Percentiles rank a stretch among this genome's conserved stretches.
Conservation (phyloP, 495 filamentous ascomycete species). For the Lasiosphaeria hispida region DNA sequence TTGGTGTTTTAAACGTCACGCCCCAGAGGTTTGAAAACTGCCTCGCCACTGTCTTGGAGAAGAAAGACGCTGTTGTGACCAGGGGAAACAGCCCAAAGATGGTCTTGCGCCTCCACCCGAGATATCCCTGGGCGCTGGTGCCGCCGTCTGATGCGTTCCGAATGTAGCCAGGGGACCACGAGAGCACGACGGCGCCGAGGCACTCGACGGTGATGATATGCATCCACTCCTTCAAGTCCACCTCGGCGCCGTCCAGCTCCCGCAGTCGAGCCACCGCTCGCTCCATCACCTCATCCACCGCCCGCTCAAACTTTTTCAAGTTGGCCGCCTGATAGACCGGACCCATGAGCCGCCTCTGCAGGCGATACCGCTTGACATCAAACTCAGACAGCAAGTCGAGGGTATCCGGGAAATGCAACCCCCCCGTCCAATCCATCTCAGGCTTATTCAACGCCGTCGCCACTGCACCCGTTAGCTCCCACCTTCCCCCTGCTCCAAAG, state of each 20-base stretch:
- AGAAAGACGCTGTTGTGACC: slow-evolving; percentile 16
- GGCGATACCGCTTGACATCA: slow-evolving; percentile 35
- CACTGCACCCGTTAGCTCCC: slow-evolving; percentile 16
- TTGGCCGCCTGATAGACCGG: slow-evolving; percentile 34
- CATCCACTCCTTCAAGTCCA: slow-evolving; percentile 43
- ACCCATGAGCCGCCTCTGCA: slow-evolving; percentile 41
- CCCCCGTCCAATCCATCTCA: slow-evolving; percentile 18
- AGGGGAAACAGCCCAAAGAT: slow-evolving; percentile 37
- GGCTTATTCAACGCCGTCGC: slow-evolving; percentile 30
- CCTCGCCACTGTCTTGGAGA: slow-evolving; percentile 20
- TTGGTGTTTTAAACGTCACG: slow-evolving; percentile 28
- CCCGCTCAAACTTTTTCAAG: slow-evolving; percentile 36
- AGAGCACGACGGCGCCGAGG: slow-evolving; percentile 37
- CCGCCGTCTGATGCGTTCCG: slow-evolving; percentile 33
- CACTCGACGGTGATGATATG: slow-evolving; percentile 44
- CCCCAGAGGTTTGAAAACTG: slow-evolving; percentile 28
- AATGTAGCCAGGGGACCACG: slow-evolving; percentile 42
- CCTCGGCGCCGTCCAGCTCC: slow-evolving; percentile 25
- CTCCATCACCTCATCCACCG: slow-evolving; percentile 33
- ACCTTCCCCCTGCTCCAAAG: neutral
- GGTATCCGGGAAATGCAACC: slow-evolving; percentile 27
- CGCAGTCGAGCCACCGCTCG: slow-evolving; percentile 25
- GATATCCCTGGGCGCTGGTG: slow-evolving; percentile 34
- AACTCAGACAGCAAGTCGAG: slow-evolving; percentile 40
- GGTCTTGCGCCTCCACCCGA: slow-evolving; percentile 36